A percentile compares a stretch with the other conserved stretches of the same genome.
Evolutionary conservation across 1,139 yeast genomes (phyloP).

Genomic region (Lodderomyces beijingensis): DNA sequence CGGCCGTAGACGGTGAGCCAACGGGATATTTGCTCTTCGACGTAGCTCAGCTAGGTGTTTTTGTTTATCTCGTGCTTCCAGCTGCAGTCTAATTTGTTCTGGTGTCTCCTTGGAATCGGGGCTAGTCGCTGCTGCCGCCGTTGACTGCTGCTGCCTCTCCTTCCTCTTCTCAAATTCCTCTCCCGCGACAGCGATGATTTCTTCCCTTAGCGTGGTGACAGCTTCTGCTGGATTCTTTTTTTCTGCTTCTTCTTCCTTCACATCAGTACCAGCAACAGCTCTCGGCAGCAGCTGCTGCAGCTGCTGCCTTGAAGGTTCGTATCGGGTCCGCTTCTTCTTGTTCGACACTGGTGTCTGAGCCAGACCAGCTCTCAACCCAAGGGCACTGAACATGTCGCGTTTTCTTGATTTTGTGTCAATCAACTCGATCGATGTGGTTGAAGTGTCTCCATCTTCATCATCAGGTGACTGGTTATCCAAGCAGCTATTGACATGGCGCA

Average conservation of each 20-base stretch:
- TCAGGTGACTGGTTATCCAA: conserved; percentile 20
- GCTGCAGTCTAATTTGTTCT: neutral
- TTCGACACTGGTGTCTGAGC: neutral
- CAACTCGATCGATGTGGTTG: conserved; percentile 2
- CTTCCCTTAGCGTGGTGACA: no score
- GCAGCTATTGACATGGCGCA: conserved; percentile 40
- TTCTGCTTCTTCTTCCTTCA: neutral
- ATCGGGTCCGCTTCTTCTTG: neutral
- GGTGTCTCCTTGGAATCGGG: neutral
- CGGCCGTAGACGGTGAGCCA: conserved; percentile 87
- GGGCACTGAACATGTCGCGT: conserved; percentile 23
- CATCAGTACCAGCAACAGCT: neutral
- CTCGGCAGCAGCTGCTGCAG: no score
- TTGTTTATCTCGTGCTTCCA: neutral
- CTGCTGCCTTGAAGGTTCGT: no score
- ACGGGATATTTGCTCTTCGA: conserved; percentile 55
- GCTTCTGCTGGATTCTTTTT: no score
- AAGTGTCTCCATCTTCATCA: conserved; percentile 4
- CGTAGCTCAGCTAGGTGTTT: conserved; percentile 26
- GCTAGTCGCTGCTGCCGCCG: neutral
- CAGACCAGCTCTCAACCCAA: conserved; percentile 27
- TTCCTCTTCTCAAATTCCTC: conserved; percentile 2
- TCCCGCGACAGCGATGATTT: no score
- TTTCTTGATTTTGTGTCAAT: conserved; percentile 8
- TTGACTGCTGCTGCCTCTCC: no score